Evolutionary conservation across 2,329 filamentous ascomycete genomes (phyloP), one percentile per base, ranked within the genome.

Genomic region (Penicillium digitatum): DNA sequence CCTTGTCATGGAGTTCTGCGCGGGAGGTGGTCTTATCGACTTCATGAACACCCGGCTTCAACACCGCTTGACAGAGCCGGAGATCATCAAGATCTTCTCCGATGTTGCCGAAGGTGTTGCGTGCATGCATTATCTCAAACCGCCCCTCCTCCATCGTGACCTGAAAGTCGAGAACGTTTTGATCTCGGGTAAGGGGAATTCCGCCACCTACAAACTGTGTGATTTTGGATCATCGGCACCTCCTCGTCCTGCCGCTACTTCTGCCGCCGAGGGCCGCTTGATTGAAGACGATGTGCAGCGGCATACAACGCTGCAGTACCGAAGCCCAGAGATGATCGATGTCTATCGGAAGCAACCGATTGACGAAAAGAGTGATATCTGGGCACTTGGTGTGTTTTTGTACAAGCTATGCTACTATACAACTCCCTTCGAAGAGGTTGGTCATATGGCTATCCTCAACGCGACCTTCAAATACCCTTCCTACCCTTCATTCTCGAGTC

Each of bases 391-490:
- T 5, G 94, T 99, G 39, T 78, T 99, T 55, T 76, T 99, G 52
- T 99, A 99, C 79, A 99, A 99, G 79, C 81, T 99, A 58, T 99
- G 94, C 78, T 99, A 97, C 75, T 99, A 99, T 75, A 99, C 94
- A 1, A 99, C 94, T 6, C 94, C 94, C 0, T 99, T 99, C 67
- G 94, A 99, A 75, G 93, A 97, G 61, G 91, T 96, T 69, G 94
- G 94, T 26, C 93, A 96, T 76, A 89, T 97, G 78, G 94, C 94
- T 12, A 99, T 99, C 61, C 78, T 99, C 58, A 97, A 97, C 70
- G 94, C 94, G 48, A 95, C 86, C 72, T 97, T 90, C 81, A 92
- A 89, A 68, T 99, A 90, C 66, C 94, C 93, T 6, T 84, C 82
- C 56, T 90, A 96, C 68, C 94, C 94, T 27, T 79, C 83, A 18